Conservation (phyloP, 2,329 filamentous ascomycete genomes). For the Fonsecaea monophora region DNA sequence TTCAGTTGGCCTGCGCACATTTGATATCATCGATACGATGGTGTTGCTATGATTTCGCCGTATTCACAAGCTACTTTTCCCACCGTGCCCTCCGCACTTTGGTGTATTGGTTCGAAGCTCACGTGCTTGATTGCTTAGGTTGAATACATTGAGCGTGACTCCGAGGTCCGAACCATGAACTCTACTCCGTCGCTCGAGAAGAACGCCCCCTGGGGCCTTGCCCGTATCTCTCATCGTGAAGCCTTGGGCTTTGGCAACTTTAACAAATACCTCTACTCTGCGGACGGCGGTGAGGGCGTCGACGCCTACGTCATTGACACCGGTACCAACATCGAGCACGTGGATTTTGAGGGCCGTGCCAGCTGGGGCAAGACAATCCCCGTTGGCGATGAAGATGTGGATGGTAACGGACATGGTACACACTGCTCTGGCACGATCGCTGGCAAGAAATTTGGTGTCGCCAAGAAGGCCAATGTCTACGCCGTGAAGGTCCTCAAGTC, state of each 20-base stretch:
- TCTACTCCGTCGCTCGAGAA: constrained; percentile 71
- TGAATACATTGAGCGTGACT: constrained; percentile 95
- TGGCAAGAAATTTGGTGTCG: constrained; percentile 98
- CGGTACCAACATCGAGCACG: constrained; percentile 89
- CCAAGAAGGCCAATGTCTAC: constrained; percentile 96
- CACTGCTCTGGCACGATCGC: constrained; percentile 98
- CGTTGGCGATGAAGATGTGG: constrained; percentile 75
- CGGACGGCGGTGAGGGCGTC: constrained; percentile 92
- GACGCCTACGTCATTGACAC: constrained; percentile 99
- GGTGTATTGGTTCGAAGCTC: constrained; percentile 26
- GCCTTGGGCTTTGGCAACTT: constrained; percentile 81
- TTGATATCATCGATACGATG: not conserved
- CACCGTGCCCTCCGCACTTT: constrained; percentile 10
- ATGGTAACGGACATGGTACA: constrained; percentile 98
- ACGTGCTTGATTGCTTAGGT: constrained; percentile 68
- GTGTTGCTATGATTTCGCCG: not conserved
- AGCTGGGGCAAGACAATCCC: constrained; percentile 98
- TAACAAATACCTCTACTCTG: constrained; percentile 96
- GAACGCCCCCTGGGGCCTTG: constrained; percentile 97
- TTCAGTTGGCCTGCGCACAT: constrained; percentile 17
- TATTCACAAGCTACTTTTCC: not conserved
- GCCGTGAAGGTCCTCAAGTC: constrained; percentile 98
- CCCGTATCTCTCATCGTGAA: constrained; percentile 94
- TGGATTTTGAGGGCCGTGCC: constrained; percentile 96
- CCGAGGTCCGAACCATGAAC: constrained; percentile 81